phyloP scores from a whole-genome alignment of 768 basidiomycete species.

The Lentinula aciculospora region DNA sequence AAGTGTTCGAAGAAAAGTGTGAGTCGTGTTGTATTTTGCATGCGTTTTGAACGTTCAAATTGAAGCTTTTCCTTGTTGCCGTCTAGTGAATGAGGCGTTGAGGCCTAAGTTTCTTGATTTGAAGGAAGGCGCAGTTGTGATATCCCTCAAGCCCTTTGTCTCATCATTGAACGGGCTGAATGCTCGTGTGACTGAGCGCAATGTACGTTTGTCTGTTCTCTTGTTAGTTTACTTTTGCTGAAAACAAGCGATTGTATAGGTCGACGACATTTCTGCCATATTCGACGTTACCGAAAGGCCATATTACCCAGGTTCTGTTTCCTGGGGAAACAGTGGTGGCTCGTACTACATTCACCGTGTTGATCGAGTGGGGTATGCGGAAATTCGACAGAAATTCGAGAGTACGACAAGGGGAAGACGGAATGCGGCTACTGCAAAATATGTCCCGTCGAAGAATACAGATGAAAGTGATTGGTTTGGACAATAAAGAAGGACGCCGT shows the following conservation, averaged over 20 bases:
- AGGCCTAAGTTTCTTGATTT: slow-evolving; percentile 89
- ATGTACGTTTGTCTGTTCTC: slow-evolving; percentile 37
- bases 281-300: slow-evolving; percentile 67
- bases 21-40: too few relatives aligned
- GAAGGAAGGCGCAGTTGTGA: slow-evolving; percentile 86
- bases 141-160: slow-evolving; percentile 85
- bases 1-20: slow-evolving; percentile 73
- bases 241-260: slow-evolving; percentile 28
- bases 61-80: background rate
- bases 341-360: slow-evolving; percentile 74
- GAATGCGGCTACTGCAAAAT: slow-evolving; percentile 1
- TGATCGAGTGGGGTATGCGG: slow-evolving; percentile 65
- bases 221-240: slow-evolving; percentile 2
- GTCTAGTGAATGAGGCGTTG: slow-evolving; percentile 78
- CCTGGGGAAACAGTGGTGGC: slow-evolving; percentile 72
- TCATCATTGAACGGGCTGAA: slow-evolving; percentile 61
- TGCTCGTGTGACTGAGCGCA: slow-evolving; percentile 79
- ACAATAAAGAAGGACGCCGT: background rate
- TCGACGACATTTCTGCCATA: slow-evolving; percentile 77
- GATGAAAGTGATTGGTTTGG: slow-evolving; percentile 8
- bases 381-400: slow-evolving; percentile 53
- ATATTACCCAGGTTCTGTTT: slow-evolving; percentile 72
- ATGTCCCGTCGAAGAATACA: background rate
- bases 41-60: too few relatives aligned
- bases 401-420: slow-evolving; percentile 28